Evolutionary conservation across 441 rosid genomes (phyloP), one percentile per base, ranked within the genome.

Genomic region (Eugenia klotzschiana): DNA sequence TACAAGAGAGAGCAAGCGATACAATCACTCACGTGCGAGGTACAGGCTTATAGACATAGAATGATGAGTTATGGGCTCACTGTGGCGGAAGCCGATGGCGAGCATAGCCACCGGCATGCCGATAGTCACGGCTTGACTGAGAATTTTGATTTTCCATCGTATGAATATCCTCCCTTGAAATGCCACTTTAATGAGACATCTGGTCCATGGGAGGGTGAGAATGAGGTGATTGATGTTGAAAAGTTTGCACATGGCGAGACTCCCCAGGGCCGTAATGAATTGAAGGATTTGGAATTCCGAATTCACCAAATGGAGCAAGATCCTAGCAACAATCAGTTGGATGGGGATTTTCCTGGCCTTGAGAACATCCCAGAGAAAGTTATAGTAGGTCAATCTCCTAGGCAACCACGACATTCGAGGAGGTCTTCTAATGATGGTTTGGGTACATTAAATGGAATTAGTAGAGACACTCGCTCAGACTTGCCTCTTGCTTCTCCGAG

Each of bases 271-370:
- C 84, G 54, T 20, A 91, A 88, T 26, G 89, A 85, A 55, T 87
- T 95, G 90, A 95, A 91, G 93, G 94, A 87, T 87, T 90, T 95
- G 91, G 98, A 94, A 83, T 87, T 41, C 23, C 90, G 94, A 86
- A 94, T 95, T 55, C 77, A 82, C 87, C 94, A 91, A 88, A 94
- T 97, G 98, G 98, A 97, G 93, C 90, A 88, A 83, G 89, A 79
- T 86, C 92, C 94, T 50, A 90, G 91, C 84, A 84, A 85, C 83
- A 82, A 84, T 89, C 94, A 86, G 27, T 29, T 88, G 79, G 91
- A 89, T 84, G 91, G 89, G 82, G 94, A 92, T 82, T 86, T 84
- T 82, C 85, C 90, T 69, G 91, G 89, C 33, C 82, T 85, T 84
- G 91, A 90, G 86, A 89, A 82, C 88, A 88, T 90, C 81, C 37